Evolutionary conservation across 495 filamentous ascomycete genomes (phyloP), one percentile per base, ranked within the genome.

Genomic region (Trichoderma gamsii): DNA sequence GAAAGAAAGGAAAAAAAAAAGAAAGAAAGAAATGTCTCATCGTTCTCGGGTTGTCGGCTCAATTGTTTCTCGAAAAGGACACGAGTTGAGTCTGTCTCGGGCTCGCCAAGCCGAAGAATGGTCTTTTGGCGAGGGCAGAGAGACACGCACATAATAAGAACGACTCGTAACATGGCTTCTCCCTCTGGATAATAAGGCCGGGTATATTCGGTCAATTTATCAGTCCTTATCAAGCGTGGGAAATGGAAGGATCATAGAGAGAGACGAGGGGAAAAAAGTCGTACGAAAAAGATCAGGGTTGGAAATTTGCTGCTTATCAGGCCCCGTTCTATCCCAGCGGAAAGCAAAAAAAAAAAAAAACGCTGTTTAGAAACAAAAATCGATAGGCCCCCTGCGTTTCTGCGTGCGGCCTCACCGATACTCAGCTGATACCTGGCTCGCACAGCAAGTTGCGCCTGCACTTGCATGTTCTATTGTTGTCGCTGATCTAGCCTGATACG

Each of bases 361-460:
- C 15, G 9, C 2, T 21, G 21, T 52, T 18, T 18, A 23, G 51
- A 56, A 56, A 23, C 3, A 56, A 61, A 29, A 61, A 61, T 15
- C 27, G 25, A 32, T 12, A 32, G 27, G 12, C 49, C 49, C 56
- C 56, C 56, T 61, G 56, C 44, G 35, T 9, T 9, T 6, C 35
- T 61, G 56, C 29, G 13, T 61, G 56, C 56, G 56, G 56, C 27
- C 56, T 61, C 56, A 61, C 56, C 56, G 56, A 61, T 61, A 61
- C 56, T 27, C 56, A 29, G 56, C 56, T 25, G 56, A 29, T 29
- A 61, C 56, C 18, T 61, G 25, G 25, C 8, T 25, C 12, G 25
- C 56, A 11, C 56, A 25, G 56, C 56, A 61, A 32, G 27, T 7
- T 61, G 25, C 25, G 56, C 9, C 9, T 15, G 56, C 56, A 32